Conservation (phyloP, 129 eudicot genomes). For the Sambucus nigra region DNA sequence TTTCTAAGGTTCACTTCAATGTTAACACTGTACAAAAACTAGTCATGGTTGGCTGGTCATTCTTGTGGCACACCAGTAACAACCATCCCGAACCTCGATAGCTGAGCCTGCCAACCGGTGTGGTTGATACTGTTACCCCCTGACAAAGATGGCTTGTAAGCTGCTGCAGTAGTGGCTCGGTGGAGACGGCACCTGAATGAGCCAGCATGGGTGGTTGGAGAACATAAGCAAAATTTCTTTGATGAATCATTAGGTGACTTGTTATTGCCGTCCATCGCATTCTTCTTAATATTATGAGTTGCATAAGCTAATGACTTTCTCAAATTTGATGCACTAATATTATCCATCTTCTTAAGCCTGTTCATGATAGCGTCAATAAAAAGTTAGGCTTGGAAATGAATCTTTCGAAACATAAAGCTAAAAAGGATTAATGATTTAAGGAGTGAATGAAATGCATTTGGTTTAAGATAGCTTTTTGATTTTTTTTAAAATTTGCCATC, state of each 20-base stretch:
- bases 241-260: too few species aligned
- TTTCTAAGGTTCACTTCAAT: too few species aligned
- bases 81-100: constrained; percentile 3
- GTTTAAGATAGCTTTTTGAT: too few species aligned
- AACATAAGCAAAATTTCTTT: constrained; percentile 1
- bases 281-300: background rate
- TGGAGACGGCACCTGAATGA: constrained; percentile 16
- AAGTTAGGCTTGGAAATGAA: too few species aligned
- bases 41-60: background rate
- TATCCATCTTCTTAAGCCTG: background rate
- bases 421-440: too few species aligned
- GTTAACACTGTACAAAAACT: too few species aligned
- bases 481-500: too few species aligned
- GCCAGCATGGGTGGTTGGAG: constrained; percentile 12
- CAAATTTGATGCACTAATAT: background rate
- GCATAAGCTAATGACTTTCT: background rate
- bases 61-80: background rate
- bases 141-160: too few species aligned
- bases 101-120: background rate
- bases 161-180: background rate
- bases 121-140: background rate
- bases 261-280: background rate
- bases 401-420: too few species aligned
- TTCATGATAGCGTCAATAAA: too few species aligned
- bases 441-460: too few species aligned